These are phyloP conservation scores for Trichosporon ovoides DNA, from an alignment of 1,284 basidiomycete genomes.

Conservation along the genomic window DNA sequence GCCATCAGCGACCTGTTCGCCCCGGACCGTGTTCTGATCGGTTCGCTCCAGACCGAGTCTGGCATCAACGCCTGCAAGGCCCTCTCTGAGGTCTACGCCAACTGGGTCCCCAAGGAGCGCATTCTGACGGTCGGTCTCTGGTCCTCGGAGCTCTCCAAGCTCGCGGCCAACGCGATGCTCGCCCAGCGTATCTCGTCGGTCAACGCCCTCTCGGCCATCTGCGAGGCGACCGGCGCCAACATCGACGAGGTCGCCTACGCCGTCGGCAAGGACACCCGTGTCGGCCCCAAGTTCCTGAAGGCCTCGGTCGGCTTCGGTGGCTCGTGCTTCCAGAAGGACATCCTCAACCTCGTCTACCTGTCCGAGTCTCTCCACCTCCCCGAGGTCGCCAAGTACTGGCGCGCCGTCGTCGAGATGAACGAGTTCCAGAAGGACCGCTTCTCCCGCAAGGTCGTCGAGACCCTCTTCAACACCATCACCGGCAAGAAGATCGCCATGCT, in stretches of 20 bases:
- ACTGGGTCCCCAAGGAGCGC: conserved; percentile 84
- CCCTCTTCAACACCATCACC: conserved; percentile 85
- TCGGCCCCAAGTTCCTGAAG: conserved; percentile 94
- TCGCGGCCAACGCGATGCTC: conserved; percentile 98
- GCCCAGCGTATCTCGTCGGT: conserved; percentile 96
- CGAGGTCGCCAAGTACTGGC: conserved; percentile 98
- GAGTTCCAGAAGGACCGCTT: conserved; percentile 90
- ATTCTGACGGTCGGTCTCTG: conserved; percentile 95
- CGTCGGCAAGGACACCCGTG: conserved; percentile 84
- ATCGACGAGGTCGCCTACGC: conserved; percentile 96
- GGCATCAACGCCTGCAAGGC: conserved; percentile 75
- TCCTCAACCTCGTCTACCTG: conserved; percentile 96
- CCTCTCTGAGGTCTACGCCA: conserved; percentile 76
- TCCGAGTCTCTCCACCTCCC: conserved; percentile 89
- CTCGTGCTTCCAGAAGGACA: conserved; percentile 99
- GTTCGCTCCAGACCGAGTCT: conserved; percentile 81
- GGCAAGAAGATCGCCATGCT: conserved; percentile 89
- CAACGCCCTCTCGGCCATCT: conserved; percentile 97
- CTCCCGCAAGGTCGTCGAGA: conserved; percentile 84
- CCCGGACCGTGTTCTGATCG: conserved; percentile 95
- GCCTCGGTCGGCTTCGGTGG: conserved; percentile 80
- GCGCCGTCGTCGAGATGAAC: conserved; percentile 89
- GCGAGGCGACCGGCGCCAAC: conserved; percentile 98
- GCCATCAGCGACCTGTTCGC: conserved; percentile 81
- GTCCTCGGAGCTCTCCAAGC: conserved; percentile 97